Base-by-base conservation (phyloP, 805 yeast species). In the Jamesozyma jinghongensis region DNA sequence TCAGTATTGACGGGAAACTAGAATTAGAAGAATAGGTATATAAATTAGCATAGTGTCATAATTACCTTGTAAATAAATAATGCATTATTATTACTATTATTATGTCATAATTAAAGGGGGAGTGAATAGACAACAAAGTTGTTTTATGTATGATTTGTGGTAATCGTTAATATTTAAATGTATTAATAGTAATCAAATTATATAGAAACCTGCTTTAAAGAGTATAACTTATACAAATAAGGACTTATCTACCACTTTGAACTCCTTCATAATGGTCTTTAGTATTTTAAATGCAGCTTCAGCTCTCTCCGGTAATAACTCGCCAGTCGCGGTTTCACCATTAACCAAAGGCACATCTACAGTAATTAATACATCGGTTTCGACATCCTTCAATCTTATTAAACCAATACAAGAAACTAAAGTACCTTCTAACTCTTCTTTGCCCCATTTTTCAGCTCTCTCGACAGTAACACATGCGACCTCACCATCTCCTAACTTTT, bases 361-460 rank as follows among this genome's bases (percentile, higher is more conserved):
- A 3, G 82, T 70, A 12, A 83, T 55, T 32, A 82, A 53, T 3
- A 79, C 66, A 59, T 84, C 94, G 0, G 88, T 78, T 2, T 62
- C 63, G 1, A 64, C 74, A 37, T 67, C 67, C 10, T 54, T 48
- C 19, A 81, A 49, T 40, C 88, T 65, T 27, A 81, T 60, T 33
- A 84, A 56, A 0, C 77, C 81, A n/a, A 81, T 49, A 13, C 79
- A 67, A 12, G 79, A 62, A 12, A 73, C 69, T 32, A 79, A 65
- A 5, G 67, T 57, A 14, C 68, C 64, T 26, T 48, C 49, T 40
- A 47, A 43, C 5, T 48, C 53, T 7, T 48, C 44, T 32, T 68
- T 62, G 3, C 79, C 79, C 77, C 81, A 75, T 54, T 75, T 74
- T 53, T 60, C 53, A 0, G 74, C 74, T 1, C 68, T 63, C 38